Conservation (phyloP, 2,329 filamentous ascomycete species). For the Pseudogymnoascus sp. region DNA sequence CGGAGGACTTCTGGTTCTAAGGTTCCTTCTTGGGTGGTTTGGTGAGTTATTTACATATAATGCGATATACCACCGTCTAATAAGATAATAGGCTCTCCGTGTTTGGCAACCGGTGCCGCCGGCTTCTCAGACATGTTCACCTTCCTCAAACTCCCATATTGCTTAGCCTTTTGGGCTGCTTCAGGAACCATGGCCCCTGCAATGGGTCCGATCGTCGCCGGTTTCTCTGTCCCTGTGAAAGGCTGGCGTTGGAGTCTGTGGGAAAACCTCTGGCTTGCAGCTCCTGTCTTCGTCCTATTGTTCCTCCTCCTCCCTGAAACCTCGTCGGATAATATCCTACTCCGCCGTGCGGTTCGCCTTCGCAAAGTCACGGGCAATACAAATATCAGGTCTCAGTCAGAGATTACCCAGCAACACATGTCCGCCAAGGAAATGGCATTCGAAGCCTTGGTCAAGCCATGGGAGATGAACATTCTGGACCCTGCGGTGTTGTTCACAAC, state of each 20-base stretch:
- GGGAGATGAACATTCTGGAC: constrained; percentile 51
- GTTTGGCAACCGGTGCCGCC: constrained; percentile 49
- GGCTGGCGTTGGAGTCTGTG: constrained; percentile 57
- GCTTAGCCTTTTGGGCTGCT: constrained; percentile 49
- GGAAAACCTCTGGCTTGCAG: constrained; percentile 53
- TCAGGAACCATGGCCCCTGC: constrained; percentile 40
- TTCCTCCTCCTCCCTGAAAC: constrained; percentile 59
- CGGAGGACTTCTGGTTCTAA: constrained; percentile 51
- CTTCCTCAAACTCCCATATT: constrained; percentile 47
- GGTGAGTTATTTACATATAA: constrained; percentile 23
- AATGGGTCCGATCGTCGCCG: constrained; percentile 51
- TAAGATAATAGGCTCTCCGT: constrained; percentile 39
- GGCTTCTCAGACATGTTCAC: constrained; percentile 44
- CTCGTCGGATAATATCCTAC: constrained; percentile 47
- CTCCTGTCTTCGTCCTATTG: constrained; percentile 48
- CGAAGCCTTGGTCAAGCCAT: constrained; percentile 51
- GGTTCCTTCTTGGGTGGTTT: constrained; percentile 57
- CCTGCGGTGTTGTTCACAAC: constrained; percentile 55
- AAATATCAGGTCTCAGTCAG: constrained; percentile 51
- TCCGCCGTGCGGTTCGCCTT: constrained; percentile 48
- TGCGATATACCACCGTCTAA: background rate
- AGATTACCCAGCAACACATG: constrained; percentile 51
- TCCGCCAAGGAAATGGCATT: constrained; percentile 37
- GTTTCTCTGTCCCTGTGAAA: constrained; percentile 47
- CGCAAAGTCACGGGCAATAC: constrained; percentile 48